These are phyloP conservation scores for Clavispora asparagi DNA, from an alignment of 805 yeast species.

Conservation along the genomic window DNA sequence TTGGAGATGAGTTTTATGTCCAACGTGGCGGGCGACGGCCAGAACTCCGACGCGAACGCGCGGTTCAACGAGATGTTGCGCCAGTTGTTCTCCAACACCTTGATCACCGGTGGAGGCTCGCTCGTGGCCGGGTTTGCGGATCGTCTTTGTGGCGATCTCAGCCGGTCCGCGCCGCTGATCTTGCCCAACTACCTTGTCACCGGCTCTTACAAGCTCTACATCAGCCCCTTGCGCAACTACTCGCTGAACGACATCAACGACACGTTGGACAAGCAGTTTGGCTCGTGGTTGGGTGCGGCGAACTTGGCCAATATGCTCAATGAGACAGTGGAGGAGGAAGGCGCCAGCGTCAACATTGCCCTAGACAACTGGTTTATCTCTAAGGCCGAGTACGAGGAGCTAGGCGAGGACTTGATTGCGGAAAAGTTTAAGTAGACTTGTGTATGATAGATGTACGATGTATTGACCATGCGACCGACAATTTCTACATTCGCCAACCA, in stretches of 20 bases:
- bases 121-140: slow-evolving; percentile 52
- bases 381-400: slow-evolving; percentile 60
- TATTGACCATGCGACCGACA: not conserved
- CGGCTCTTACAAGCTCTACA: slow-evolving; percentile 20
- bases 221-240: slow-evolving; percentile 20
- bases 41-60: slow-evolving; percentile 21
- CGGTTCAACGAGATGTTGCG: slow-evolving; percentile 37
- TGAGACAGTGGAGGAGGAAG: slow-evolving; percentile 23
- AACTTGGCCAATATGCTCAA: slow-evolving; percentile 60
- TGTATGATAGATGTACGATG: not conserved
- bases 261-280: slow-evolving; percentile 49
- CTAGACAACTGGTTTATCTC: slow-evolving; percentile 51
- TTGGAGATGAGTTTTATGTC: slow-evolving; percentile 31
- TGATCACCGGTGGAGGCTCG: slow-evolving; percentile 59
- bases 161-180: slow-evolving; percentile 35
- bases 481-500: too few relatives aligned
- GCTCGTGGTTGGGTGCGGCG: slow-evolving; percentile 72
- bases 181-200: slow-evolving; percentile 43
- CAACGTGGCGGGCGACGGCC: slow-evolving; percentile 15
- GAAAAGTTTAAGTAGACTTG: slow-evolving; percentile 37
- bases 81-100: slow-evolving; percentile 36
- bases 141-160: slow-evolving; percentile 50
- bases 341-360: slow-evolving; percentile 30
- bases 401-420: slow-evolving; percentile 45
- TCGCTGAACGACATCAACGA: slow-evolving; percentile 27